Base-by-base conservation (phyloP, 495 filamentous ascomycete genomes). In the Talaromyces borbonicus region DNA sequence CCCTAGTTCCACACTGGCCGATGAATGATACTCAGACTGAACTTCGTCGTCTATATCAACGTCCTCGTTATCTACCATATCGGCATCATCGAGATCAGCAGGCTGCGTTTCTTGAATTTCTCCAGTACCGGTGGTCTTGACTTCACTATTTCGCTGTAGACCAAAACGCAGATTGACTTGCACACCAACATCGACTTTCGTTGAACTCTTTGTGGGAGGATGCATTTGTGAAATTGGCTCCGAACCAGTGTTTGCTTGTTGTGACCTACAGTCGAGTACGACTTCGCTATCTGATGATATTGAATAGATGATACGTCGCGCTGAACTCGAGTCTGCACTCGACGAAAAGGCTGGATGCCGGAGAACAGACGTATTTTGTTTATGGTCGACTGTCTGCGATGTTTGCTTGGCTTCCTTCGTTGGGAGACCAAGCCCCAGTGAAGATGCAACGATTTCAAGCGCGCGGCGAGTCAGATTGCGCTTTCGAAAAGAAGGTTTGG, bases 1-100 rank as follows among this genome's bases (percentile, higher is more conserved):
- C 5, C 66, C 65, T 5, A 69, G 58, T 40, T 72, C 68, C 26
- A 69, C 52, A 43, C 68, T 72, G 23, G 66, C 68, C 15, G 62
- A 65, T 47, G 63, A 60, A 44, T 68, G 66, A 25, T 19, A 32
- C 4, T 48, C 32, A 7, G 25, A 19, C 5, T 30, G 26, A 30
- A 19, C 12, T 29, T 42, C 15, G 18, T 38, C 1, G 14, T 18
- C 32, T 36, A 42, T 25, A 42, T 26, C 40, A n/a, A 30, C 27
- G 7, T 30, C 27, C 27, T 30, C 27, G 12, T 30, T 12, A 30
- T 30, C 12, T 7, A 30, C 27, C 27, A 30, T n/a, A n/a, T n/a
- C n/a, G n/a, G n/a, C n/a, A 16, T 43, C 22, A 26, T 26, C 12
- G 22, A 26, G 5, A 9, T n/a, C 40, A 26, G n/a, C 14, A 43